Evolutionary conservation across 768 basidiomycete genomes (phyloP).

Genomic region (Lentinula lateritia): DNA sequence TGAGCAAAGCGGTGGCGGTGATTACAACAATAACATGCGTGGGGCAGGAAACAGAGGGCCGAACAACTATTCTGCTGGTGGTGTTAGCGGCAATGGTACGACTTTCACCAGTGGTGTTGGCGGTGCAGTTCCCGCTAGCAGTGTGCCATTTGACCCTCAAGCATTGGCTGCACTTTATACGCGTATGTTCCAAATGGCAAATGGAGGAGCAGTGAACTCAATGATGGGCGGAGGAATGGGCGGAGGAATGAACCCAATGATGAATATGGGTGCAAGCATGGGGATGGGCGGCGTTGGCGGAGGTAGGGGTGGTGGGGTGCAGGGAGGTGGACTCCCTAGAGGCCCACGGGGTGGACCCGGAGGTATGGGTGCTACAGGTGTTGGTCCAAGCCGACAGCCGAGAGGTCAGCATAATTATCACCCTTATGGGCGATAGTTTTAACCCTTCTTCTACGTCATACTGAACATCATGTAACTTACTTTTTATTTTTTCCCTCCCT

Average conservation of each 20-base stretch:
- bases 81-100: conserved; percentile 20
- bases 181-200: conserved; percentile 88
- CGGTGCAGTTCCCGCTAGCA: conserved; percentile 22
- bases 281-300: neutral
- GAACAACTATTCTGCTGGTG: conserved; percentile 14
- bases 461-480: neutral
- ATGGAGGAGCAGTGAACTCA: conserved; percentile 43
- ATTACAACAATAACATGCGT: conserved; percentile 12
- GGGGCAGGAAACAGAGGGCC: conserved; percentile 2
- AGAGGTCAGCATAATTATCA: conserved; percentile 5
- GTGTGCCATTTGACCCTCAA: conserved; percentile 80
- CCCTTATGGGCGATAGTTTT: conserved; percentile 3
- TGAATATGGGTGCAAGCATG: neutral
- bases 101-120: conserved; percentile 26
- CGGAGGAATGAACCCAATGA: neutral
- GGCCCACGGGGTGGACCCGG: neutral
- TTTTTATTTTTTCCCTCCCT: neutral
- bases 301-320: neutral
- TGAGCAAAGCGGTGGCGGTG: conserved; percentile 39
- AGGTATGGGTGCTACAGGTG: neutral
- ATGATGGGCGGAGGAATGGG: conserved; percentile 33
- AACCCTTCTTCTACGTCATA: neutral
- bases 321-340: neutral
- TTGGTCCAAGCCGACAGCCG: neutral
- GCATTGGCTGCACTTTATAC: conserved; percentile 91